Conservation (phyloP, 441 rosid species). For the Brassica hybrid region DNA sequence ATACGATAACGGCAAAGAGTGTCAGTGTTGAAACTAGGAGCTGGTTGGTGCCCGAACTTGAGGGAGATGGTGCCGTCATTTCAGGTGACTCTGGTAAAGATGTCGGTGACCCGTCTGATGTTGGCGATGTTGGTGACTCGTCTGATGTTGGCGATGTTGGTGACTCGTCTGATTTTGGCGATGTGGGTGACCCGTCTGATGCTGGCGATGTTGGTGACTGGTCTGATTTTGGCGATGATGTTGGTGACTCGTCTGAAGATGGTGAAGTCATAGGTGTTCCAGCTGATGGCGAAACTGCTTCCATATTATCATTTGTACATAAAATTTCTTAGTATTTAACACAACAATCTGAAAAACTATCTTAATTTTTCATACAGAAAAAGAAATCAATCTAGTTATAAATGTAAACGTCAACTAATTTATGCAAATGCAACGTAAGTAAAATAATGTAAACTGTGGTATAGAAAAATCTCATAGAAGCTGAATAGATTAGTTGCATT, state of each 20-base stretch:
- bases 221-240: no score
- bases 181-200: neutral
- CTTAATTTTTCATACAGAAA: neutral
- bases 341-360: neutral
- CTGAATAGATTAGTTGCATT: neutral
- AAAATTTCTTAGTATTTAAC: neutral
- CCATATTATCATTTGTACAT: neutral
- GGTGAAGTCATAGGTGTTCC: constrained; percentile 14
- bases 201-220: no score
- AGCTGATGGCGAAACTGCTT: constrained; percentile 34
- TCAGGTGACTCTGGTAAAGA: no score
- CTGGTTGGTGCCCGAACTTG: no score
- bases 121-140: no score
- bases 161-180: no score
- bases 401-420: neutral
- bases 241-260: neutral
- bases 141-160: no score
- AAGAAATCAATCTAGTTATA: neutral
- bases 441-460: neutral
- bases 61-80: no score
- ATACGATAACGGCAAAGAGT: no score
- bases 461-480: neutral
- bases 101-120: no score
- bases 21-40: no score
- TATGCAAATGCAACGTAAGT: neutral